Base-by-base conservation (phyloP, 495 filamentous ascomycete species). In the Penicillium parvum region DNA sequence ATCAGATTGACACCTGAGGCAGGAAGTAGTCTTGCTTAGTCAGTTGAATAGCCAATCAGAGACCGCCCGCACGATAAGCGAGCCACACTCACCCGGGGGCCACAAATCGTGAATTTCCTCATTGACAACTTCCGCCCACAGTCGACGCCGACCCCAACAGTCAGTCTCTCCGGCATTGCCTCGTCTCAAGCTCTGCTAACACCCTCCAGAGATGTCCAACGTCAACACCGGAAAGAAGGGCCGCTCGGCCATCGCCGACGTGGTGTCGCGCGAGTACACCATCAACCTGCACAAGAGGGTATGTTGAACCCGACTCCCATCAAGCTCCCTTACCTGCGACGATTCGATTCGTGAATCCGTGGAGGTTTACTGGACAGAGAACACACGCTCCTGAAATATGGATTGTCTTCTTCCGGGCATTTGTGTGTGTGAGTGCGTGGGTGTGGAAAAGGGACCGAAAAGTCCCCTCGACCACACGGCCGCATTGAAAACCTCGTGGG, bases 211-310 rank as follows among this genome's bases (percentile, higher is more conserved):
- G 78, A 90, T 89, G 86, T 85, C 85, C 75, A 79, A 78, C 66
- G 60, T 63, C 57, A 60, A 64, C 41, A 57, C 78, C 55, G 79
- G 74, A 68, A 95, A 95, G 83, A 75, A 75, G 62, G 61, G 73
- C 58, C 86, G 90, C 65, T 96, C 90, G 66, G 92, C 92, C 73
- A 95, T 97, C 69, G 84, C 86, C 64, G 90, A 97, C 73, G 94
- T 97, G 61, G 92, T 99, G 64, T 83, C 92, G 46, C 89, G 92
- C 79, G 94, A 99, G 79, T 99, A 97, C 82, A 99, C 92, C 69
- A 99, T 99, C 79, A 91, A 99, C 81, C 75, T 99, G 52, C 92
- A 99, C 85, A 97, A 95, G 83, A 83, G 90, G 72, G 92, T 97
- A 94, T 70, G 87, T 88, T 71, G 63, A 71, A 60, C 26, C 37